phyloP scores from a whole-genome alignment of 768 basidiomycete species.

The Mycena sanguinolenta region DNA sequence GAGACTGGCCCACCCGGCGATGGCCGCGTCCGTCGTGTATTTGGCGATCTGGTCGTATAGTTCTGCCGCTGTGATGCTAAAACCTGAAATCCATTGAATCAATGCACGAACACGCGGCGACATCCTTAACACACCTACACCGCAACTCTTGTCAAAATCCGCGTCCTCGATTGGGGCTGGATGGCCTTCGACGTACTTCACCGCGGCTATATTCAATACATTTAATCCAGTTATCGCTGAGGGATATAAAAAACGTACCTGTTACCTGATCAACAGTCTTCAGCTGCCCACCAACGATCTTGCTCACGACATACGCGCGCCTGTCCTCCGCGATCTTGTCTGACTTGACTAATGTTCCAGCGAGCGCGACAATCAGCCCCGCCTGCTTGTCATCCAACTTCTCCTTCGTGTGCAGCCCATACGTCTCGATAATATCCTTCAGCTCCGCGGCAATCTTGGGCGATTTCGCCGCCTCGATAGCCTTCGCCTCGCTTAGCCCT shows the following conservation, averaged over 20 bases:
- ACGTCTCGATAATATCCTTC: conserved; percentile 74
- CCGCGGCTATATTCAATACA: conserved; percentile 65
- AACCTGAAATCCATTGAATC: conserved; percentile 64
- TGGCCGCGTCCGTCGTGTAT: conserved; percentile 68
- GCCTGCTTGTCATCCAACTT: conserved; percentile 85
- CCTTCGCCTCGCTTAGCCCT: conserved; percentile 81
- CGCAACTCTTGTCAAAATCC: conserved; percentile 85
- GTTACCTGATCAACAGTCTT: conserved; percentile 89
- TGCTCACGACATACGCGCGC: conserved; percentile 72
- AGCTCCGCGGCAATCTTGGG: conserved; percentile 81
- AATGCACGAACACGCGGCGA: conserved; percentile 1
- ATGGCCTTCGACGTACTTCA: conserved; percentile 78
- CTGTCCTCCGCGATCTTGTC: conserved; percentile 63
- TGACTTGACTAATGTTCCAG: conserved; percentile 71
- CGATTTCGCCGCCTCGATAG: conserved; percentile 85
- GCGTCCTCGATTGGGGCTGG: conserved; percentile 71
- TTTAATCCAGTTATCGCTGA: neutral
- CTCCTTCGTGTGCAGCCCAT: conserved; percentile 56
- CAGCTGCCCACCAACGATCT: conserved; percentile 79
- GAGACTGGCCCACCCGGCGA: conserved; percentile 82
- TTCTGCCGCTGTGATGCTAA: conserved; percentile 79
- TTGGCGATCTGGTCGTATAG: conserved; percentile 67
- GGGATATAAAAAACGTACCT: conserved; percentile 63
- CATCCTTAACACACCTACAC: conserved; percentile 77
- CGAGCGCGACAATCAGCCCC: conserved; percentile 75